These are phyloP conservation scores for Dalechampia spathulata DNA, from an alignment of 441 rosid genomes.

Conservation along the genomic window DNA sequence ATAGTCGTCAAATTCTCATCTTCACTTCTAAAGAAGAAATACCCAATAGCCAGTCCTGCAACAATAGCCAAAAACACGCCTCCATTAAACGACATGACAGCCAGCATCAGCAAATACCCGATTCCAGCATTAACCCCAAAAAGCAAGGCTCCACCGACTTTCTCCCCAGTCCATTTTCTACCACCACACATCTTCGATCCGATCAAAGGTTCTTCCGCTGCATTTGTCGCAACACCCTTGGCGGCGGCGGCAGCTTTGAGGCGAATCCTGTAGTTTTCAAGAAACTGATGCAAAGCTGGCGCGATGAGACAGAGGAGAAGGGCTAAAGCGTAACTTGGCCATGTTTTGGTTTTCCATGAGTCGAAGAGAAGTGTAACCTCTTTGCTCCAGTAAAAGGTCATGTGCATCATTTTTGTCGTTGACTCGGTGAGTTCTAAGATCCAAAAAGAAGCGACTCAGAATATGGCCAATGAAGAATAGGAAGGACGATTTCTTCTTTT, in stretches of 20 bases:
- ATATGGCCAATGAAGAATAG: no score
- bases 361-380: conserved; percentile 46
- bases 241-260: conserved; percentile 7
- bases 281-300: conserved; percentile 36
- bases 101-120: conserved; percentile 61
- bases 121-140: conserved; percentile 50
- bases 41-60: conserved; percentile 38
- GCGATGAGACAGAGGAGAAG: conserved; percentile 43
- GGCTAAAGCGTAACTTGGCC: conserved; percentile 36
- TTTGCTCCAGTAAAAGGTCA: conserved; percentile 70
- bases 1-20: conserved; percentile 15
- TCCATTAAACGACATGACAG: conserved; percentile 64
- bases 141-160: conserved; percentile 23
- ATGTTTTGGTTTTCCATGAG: conserved; percentile 43
- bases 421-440: not conserved
- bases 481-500: no score
- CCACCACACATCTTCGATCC: not conserved
- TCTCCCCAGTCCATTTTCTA: conserved; percentile 19
- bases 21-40: conserved; percentile 26
- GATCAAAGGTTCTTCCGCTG: conserved; percentile 16
- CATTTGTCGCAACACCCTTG: not conserved
- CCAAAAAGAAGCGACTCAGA: not conserved
- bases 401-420: conserved; percentile 48
- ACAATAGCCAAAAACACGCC: conserved; percentile 55
- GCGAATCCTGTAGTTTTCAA: conserved; percentile 32